Conservation (phyloP, 208 protist genomes). For the Trichomonas gallinae region DNA sequence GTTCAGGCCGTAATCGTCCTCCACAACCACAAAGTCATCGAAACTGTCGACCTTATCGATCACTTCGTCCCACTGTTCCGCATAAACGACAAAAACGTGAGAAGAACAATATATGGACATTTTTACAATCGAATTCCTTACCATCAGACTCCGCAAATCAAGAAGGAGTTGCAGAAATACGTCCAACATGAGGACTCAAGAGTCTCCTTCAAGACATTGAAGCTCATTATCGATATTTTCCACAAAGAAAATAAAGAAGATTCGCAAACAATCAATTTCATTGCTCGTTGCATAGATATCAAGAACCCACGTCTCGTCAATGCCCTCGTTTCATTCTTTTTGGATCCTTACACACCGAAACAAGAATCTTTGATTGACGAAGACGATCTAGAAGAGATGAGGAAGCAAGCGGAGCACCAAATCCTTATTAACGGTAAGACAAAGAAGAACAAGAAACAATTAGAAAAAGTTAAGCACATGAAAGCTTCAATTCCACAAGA, state of each 20-base stretch:
- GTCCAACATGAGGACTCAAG: background rate
- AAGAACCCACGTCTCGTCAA: background rate
- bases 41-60: background rate
- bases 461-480: background rate
- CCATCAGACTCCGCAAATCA: background rate
- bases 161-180: background rate
- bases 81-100: background rate
- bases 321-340: background rate
- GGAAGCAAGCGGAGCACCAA: background rate
- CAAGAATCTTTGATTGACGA: background rate
- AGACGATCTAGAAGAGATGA: background rate
- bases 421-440: background rate
- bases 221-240: conserved; percentile 12
- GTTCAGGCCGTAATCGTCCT: background rate
- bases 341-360: background rate
- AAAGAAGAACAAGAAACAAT: background rate
- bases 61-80: background rate
- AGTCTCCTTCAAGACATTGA: background rate
- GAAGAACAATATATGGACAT: background rate
- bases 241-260: conserved; percentile 22
- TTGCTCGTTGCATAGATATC: background rate
- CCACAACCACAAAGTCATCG: background rate
- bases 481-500: background rate
- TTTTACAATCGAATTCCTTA: background rate
- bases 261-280: background rate